Base-by-base conservation (phyloP, 129 eudicot species). In the Dittrichia graveolens region DNA sequence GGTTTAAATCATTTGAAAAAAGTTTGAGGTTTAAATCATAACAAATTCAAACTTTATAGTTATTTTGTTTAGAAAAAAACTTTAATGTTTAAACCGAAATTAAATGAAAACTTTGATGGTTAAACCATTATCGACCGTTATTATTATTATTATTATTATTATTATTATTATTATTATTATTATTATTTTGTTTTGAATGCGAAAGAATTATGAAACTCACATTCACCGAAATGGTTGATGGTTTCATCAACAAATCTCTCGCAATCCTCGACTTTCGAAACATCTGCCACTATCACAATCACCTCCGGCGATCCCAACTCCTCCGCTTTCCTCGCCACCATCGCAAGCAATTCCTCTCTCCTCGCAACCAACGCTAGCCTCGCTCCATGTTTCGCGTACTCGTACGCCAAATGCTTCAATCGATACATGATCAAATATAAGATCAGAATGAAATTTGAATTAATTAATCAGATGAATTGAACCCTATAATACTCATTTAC, bases 331-430 rank as follows among this genome's bases (percentile, higher is more conserved):
- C 16, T 35, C 8, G 79, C 79, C 39, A 74, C 79, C 42, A 7
- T 10, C 34, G 13, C 4, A 1, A 74, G 64, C 35, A 16, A 10
- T 15, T 53, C 63, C 64, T 63, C 71, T 64, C 71, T 18, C 13
- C 71, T 63, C 2, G 79, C 79, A 5, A 48, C 63, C 50, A 74
- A 40, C 54, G 54, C 79, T 39, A 74, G 18, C 11, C 43, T 38
- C 31, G 72, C 65, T 63, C 79, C 72, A 16, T 52, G 61, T 74
- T 74, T 74, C 3, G 79, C 79, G n/a, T 63, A 74, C 63, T 74
- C 79, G 13, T 74, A 63, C 8, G 79, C 79, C 79, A 74, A 45
- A 61, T 72, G 60, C 77, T 72, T 70, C 53, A 70, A 53, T 24
- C 6, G 9, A 13, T 18, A 52, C 38, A 14, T 4, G 15, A 7